These are phyloP conservation scores for Aspergillus sergii DNA, from an alignment of 2,329 filamentous ascomycete species.

Conservation along the genomic window DNA sequence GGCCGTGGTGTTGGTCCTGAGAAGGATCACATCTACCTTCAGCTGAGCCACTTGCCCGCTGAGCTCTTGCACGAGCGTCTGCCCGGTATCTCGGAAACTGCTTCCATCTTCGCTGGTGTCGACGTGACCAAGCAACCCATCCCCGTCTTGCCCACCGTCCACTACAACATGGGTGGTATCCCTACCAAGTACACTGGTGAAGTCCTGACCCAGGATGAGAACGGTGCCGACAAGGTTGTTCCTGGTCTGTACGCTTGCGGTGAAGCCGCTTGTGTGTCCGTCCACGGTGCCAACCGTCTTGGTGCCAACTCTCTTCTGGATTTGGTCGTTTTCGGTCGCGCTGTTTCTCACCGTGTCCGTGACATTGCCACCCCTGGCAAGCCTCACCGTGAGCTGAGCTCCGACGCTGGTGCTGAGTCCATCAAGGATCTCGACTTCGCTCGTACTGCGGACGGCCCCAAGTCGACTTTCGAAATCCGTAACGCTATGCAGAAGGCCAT, in stretches of 20 bases:
- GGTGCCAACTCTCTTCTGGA: slow-evolving; percentile 98
- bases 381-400: slow-evolving; percentile 75
- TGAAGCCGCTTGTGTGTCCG: slow-evolving; percentile 95
- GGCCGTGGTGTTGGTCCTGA: slow-evolving; percentile 95
- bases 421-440: slow-evolving; percentile 85
- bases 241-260: slow-evolving; percentile 94
- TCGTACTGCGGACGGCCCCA: slow-evolving; percentile 80
- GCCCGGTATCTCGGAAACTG: slow-evolving; percentile 97
- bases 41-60: slow-evolving; percentile 90
- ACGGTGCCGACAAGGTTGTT: slow-evolving; percentile 89
- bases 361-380: slow-evolving; percentile 87
- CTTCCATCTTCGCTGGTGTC: slow-evolving; percentile 94
- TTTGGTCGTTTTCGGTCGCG: slow-evolving; percentile 95
- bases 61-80: slow-evolving; percentile 95
- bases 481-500: slow-evolving; percentile 96
- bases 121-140: slow-evolving; percentile 97
- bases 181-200: slow-evolving; percentile 97
- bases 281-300: slow-evolving; percentile 96
- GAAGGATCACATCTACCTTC: slow-evolving; percentile 98
- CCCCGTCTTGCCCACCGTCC: slow-evolving; percentile 91
- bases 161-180: slow-evolving; percentile 99
- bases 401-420: slow-evolving; percentile 85
- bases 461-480: slow-evolving; percentile 85
- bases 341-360: slow-evolving; percentile 94
- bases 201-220: slow-evolving; percentile 83